Base-by-base conservation (phyloP, 768 basidiomycete genomes). In the Trametes cinnabarina region DNA sequence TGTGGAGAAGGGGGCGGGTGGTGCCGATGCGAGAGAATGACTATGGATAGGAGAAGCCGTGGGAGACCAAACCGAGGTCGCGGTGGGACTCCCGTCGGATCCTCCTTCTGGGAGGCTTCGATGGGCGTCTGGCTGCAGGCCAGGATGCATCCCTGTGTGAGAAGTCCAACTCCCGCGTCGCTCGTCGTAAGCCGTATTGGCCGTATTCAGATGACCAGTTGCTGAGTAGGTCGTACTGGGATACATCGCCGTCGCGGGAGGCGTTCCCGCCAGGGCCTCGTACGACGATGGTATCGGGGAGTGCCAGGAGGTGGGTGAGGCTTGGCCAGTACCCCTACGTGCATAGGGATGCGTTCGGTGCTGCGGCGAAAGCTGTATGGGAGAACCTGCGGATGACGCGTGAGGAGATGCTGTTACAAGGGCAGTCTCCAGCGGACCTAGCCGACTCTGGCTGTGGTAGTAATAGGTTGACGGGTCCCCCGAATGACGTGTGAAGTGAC, bases 21-120 rank as follows among this genome's bases (percentile, higher is more conserved):
- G 64, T 12, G 65, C 61, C 39, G 68, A 68, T 25, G 66, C 66
- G 52, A 66, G 54, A 14, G 62, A 58, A 34, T 57, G 58, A 6
- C 39, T 58, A 39, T 55, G 43, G 14, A 63, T 49, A 28, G 57
- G 51, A n/a, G 64, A 57, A 4, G 51, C 55, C 41, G 56, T 54
- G 49, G 58, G 62, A 47, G 65, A 52, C 65, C 62, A 63, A 12
- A 57, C 47, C 46, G 58, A 51, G 43, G 52, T 26, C 35, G 54
- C 61, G 53, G 57, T 44, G n/a, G 53, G 46, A 28, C 47, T 49
- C 39, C 55, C 60, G 40, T 56, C 55, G 55, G 55, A 52, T 19
- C 49, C 51, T 47, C 60, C 60, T 37, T 61, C 54, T 43, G 59
- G 34, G 43, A 55, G 40, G 35, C 48, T 47, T 48, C 59, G 42